phyloP scores from a whole-genome alignment of 2,329 filamentous ascomycete genomes.

The Juglanconis oblonga region DNA sequence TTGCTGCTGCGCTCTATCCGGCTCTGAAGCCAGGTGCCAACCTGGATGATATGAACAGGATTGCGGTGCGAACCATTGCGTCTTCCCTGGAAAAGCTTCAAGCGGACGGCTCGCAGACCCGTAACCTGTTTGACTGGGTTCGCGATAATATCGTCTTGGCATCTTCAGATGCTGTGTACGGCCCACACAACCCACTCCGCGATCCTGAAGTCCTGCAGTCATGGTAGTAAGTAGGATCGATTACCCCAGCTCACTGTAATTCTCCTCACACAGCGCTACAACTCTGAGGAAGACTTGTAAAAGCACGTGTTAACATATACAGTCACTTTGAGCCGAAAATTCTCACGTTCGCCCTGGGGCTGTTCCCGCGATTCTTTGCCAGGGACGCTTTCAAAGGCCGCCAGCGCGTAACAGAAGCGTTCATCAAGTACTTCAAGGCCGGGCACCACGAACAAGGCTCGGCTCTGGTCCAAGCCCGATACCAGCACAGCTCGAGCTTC shows the following conservation, averaged over 20 bases:
- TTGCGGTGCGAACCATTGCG: neutral
- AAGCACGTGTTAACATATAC: neutral
- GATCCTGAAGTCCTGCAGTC: conserved; percentile 1
- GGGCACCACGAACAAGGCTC: conserved; percentile 5
- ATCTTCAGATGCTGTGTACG: conserved; percentile 9
- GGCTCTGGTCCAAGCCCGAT: conserved; percentile 8
- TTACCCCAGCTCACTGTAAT: too few species aligned
- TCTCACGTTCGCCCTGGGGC: conserved; percentile 4
- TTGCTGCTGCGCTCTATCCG: conserved; percentile 1
- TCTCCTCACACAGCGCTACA: too few species aligned
- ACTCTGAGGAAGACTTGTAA: neutral
- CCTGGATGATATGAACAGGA: conserved; percentile 14
- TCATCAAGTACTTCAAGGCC: neutral
- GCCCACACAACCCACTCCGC: conserved; percentile 10
- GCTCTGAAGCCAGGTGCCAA: conserved; percentile 1
- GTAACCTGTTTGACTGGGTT: conserved; percentile 1
- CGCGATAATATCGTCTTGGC: conserved; percentile 6
- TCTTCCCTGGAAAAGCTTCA: neutral
- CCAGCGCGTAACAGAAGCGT: neutral
- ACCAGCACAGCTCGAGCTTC: conserved; percentile 22
- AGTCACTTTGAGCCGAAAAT: conserved; percentile 10
- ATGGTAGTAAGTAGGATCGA: conserved; percentile 5
- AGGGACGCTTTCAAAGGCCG: neutral
- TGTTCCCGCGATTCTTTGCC: conserved; percentile 3
- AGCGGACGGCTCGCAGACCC: neutral